Evolutionary conservation across 2,329 filamentous ascomycete species (phyloP).

Genomic region (Monilinia aucupariae): DNA sequence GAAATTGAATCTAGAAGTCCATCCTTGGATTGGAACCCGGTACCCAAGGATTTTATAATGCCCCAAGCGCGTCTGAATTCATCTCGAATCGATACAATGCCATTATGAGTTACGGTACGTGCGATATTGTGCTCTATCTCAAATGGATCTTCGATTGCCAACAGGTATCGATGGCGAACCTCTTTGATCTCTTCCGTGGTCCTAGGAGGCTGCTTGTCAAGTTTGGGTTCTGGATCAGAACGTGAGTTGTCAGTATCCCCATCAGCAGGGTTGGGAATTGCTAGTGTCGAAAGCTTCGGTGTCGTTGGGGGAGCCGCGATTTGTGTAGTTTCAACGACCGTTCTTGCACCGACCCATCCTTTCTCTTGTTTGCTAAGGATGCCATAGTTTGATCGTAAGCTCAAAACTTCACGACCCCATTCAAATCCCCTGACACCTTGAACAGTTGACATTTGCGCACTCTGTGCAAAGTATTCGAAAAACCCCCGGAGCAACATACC

Average conservation of each 20-base stretch:
- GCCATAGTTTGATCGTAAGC: conserved; percentile 66
- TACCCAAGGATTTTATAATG: conserved; percentile 54
- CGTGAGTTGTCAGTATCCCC: neutral
- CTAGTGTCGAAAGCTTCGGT: conserved; percentile 12
- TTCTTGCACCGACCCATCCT: conserved; percentile 80
- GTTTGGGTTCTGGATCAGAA: conserved; percentile 16
- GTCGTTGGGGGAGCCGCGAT: conserved; percentile 30
- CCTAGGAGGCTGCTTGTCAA: conserved; percentile 21
- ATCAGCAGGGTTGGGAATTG: neutral
- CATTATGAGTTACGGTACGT: conserved; percentile 75
- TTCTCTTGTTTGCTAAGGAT: conserved; percentile 70
- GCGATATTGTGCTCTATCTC: conserved; percentile 85
- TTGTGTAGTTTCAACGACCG: conserved; percentile 51
- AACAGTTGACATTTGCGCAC: conserved; percentile 47
- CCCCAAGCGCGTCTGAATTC: conserved; percentile 78
- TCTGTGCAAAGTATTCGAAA: conserved; percentile 78
- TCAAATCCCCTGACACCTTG: conserved; percentile 57
- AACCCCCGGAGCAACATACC: conserved; percentile 74
- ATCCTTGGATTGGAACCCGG: conserved; percentile 30
- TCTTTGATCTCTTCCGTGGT: conserved; percentile 48
- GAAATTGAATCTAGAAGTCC: conserved; percentile 26
- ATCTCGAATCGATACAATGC: conserved; percentile 74
- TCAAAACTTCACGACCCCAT: conserved; percentile 76
- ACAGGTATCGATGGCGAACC: conserved; percentile 72
- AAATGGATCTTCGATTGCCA: conserved; percentile 90